Evolutionary conservation across 2,329 filamentous ascomycete genomes (phyloP).

Genomic region (Diplodia seriata): DNA sequence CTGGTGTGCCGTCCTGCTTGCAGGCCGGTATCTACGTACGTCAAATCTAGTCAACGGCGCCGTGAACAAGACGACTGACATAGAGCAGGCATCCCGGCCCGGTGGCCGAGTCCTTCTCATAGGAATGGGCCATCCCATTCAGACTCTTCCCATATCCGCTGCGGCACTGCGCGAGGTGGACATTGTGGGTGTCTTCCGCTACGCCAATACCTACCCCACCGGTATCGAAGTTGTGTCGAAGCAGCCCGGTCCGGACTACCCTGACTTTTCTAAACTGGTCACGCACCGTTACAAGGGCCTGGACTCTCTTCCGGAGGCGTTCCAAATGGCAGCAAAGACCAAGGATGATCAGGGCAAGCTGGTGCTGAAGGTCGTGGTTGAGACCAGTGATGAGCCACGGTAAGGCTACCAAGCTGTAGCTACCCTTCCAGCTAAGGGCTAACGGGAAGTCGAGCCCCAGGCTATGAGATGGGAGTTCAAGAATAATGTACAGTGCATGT

Average conservation of each 20-base stretch:
- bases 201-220: slow-evolving; percentile 76
- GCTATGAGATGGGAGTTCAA: slow-evolving; percentile 4
- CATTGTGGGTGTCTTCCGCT: slow-evolving; percentile 78
- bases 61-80: not conserved
- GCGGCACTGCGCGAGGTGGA: slow-evolving; percentile 78
- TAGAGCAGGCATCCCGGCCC: slow-evolving; percentile 61
- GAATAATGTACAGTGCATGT: slow-evolving; percentile 4
- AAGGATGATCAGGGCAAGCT: slow-evolving; percentile 71
- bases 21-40: slow-evolving; percentile 74
- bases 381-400: slow-evolving; percentile 44
- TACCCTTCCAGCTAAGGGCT: slow-evolving; percentile 6
- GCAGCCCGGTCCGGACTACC: slow-evolving; percentile 56
- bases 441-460: slow-evolving; percentile 19
- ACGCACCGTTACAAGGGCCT: slow-evolving; percentile 75
- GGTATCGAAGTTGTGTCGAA: slow-evolving; percentile 67
- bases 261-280: slow-evolving; percentile 73
- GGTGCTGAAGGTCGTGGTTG: slow-evolving; percentile 73
- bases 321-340: slow-evolving; percentile 73
- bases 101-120: slow-evolving; percentile 78
- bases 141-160: slow-evolving; percentile 75
- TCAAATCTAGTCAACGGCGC: not conserved
- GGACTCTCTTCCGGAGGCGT: slow-evolving; percentile 66
- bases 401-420: slow-evolving; percentile 7
- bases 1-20: slow-evolving; percentile 76
- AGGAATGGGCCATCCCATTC: slow-evolving; percentile 79